Evolutionary conservation across 306 rosid species (phyloP), one percentile per base, ranked within the genome.

Genomic region (Vigna unguiculata): DNA sequence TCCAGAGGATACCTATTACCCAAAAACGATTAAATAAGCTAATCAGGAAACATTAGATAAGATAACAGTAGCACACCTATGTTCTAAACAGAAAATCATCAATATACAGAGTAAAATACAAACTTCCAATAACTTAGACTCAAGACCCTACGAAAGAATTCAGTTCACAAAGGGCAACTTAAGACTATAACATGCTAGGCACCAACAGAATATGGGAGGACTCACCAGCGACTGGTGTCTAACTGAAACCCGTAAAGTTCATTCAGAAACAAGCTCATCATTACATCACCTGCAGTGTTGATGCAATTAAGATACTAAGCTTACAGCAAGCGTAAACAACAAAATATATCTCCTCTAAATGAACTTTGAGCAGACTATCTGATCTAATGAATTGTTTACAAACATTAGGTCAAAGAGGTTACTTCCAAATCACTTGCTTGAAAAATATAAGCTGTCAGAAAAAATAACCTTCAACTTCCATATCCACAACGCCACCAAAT

Each of bases 401-500:
- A 70, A 71, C 45, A 70, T 20, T 38, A 19, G 60, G 66, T 57
- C 62, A 55, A 24, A 48, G 4, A 36, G 16, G 38, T 64, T 47
- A 63, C 10, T 59, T 60, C 13, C 19, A 11, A 46, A 45, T 62
- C 54, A 82, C 60, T 66, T 28, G 74, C 45, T 36, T 63, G 24
- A 32, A 57, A 59, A 34, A 71, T 13, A 69, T 25, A 61, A 7
- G 16, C 36, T 13, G 68, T 52, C 25, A 66, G 30, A 47, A 84
- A 49, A 72, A 46, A 77, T 79, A 85, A 91, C 99, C 99, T 86
- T 86, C 85, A 84, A 90, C 93, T 84, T 95, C 99, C 87, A 95
- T 88, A 83, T 95, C 99, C 60, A 95, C 99, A 71, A 95, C 99
- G 61, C 99, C 99, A 36, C 99, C 99, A 75, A 95, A 95, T 69